Evolutionary conservation across 805 yeast genomes (phyloP).

Genomic region (Starmera caribaea): DNA sequence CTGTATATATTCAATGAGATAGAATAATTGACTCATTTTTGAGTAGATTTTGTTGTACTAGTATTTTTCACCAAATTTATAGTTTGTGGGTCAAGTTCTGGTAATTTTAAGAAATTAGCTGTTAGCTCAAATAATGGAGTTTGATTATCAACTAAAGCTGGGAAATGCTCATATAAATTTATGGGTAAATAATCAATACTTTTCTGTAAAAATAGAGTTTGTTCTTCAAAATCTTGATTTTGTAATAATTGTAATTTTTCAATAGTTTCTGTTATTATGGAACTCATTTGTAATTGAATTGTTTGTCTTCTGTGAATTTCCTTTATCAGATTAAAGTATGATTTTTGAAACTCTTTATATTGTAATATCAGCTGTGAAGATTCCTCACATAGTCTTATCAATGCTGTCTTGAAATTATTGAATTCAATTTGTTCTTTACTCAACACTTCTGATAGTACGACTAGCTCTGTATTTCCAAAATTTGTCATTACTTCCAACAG

Average conservation of each 20-base stretch:
- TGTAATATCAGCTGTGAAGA: constrained; percentile 32
- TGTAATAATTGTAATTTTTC: constrained; percentile 27
- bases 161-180: constrained; percentile 20
- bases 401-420: constrained; percentile 2
- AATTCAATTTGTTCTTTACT: constrained; percentile 7
- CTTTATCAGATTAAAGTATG: constrained; percentile 41
- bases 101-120: constrained; percentile 10
- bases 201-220: constrained; percentile 33
- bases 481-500: constrained; percentile 12
- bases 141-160: constrained; percentile 30
- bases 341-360: constrained; percentile 37
- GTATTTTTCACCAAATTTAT: too few relatives aligned
- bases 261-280: constrained; percentile 32
- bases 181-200: constrained; percentile 49
- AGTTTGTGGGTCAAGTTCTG: constrained; percentile 7
- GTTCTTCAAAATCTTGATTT: constrained; percentile 31
- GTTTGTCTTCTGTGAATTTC: constrained; percentile 44
- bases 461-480: constrained; percentile 14
- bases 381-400: constrained; percentile 10
- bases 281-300: constrained; percentile 29
- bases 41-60: too few relatives aligned
- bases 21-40: too few relatives aligned
- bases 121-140: constrained; percentile 15
- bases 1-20: background rate
- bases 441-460: constrained; percentile 5